Conservation (phyloP, 2,329 filamentous ascomycete species). For the Mollisia scopiformis region DNA sequence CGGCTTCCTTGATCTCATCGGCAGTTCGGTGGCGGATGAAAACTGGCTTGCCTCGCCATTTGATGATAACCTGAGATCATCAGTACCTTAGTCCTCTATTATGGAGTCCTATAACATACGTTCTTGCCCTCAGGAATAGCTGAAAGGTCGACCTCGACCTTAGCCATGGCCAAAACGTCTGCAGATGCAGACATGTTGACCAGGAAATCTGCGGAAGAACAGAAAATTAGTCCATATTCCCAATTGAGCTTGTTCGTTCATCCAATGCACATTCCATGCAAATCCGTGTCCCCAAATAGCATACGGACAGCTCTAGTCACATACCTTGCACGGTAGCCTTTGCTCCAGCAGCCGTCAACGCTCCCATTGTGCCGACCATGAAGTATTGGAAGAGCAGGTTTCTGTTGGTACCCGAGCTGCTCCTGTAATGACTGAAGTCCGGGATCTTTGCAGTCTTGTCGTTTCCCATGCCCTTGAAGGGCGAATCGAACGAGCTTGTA, state of each 20-base stretch:
- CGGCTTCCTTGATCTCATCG: constrained; percentile 92
- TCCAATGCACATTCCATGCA: not conserved
- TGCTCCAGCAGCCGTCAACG: constrained; percentile 87
- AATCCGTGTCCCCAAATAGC: constrained; percentile 1
- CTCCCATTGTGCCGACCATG: constrained; percentile 95
- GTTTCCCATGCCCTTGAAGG: constrained; percentile 57
- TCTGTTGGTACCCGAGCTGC: constrained; percentile 64
- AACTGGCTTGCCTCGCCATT: constrained; percentile 99
- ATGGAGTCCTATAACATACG: constrained; percentile 56
- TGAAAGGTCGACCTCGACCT: constrained; percentile 95
- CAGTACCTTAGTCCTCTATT: constrained; percentile 9
- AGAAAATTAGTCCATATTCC: constrained; percentile 25
- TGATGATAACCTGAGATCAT: constrained; percentile 82
- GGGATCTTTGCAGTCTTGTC: constrained; percentile 73
- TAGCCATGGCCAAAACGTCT: constrained; percentile 98
- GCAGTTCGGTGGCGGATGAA: constrained; percentile 98
- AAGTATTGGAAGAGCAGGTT: constrained; percentile 94
- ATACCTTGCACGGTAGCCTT: constrained; percentile 98
- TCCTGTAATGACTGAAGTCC: constrained; percentile 86
- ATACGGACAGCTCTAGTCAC: constrained; percentile 39
- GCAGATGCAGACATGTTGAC: constrained; percentile 99
- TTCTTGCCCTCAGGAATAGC: constrained; percentile 99
- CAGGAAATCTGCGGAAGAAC: constrained; percentile 77
- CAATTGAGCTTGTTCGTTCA: constrained; percentile 20
- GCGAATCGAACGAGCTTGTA: constrained; percentile 57